Conservation (phyloP, 257 asterid species). For the Anisodus tanguticus region DNA sequence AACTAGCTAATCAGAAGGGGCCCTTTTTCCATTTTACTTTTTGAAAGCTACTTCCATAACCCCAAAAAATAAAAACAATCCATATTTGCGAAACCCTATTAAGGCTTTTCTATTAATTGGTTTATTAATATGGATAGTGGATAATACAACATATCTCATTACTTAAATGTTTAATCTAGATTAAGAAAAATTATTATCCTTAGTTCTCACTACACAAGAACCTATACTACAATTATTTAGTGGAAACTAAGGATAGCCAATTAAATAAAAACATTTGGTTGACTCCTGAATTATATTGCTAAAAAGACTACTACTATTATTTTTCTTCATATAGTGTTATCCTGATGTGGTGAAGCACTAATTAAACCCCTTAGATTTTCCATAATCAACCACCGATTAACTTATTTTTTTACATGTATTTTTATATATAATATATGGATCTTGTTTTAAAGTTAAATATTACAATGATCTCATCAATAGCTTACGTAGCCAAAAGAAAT, state of each 20-base stretch:
- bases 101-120: not conserved
- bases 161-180: not conserved
- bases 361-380: not conserved
- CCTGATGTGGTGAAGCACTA: constrained; percentile 12
- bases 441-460: not conserved
- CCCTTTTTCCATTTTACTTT: not conserved
- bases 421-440: not conserved
- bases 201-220: constrained; percentile 13
- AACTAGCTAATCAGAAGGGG: not conserved
- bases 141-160: not conserved
- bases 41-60: not conserved
- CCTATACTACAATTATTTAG: not conserved
- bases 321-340: not conserved
- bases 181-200: not conserved
- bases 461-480: constrained; percentile 19
- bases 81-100: not conserved
- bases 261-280: not conserved
- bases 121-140: not conserved
- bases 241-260: not conserved
- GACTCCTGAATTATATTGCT: not conserved
- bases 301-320: not conserved
- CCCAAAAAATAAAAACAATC: not conserved
- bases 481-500: not conserved
- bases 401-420: not conserved
- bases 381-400: not conserved